phyloP scores from a whole-genome alignment of 2,329 filamentous ascomycete species.

The Aspergillus tanneri region DNA sequence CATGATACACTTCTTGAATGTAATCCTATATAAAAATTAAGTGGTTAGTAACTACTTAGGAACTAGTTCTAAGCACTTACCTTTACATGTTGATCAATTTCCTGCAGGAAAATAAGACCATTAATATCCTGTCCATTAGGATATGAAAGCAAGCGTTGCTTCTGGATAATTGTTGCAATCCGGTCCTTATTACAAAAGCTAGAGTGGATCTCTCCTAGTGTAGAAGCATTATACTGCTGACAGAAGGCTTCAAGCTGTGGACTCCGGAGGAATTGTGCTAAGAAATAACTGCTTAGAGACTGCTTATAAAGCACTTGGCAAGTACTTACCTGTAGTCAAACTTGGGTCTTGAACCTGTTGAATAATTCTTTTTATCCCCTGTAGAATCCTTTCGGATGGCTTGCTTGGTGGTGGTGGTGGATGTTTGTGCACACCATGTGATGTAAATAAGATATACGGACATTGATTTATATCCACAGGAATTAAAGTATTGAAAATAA shows the following conservation, averaged over 20 bases:
- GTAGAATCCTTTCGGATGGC: slow-evolving; percentile 8
- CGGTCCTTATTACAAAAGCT: slow-evolving; percentile 8
- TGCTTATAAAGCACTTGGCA: slow-evolving; percentile 8
- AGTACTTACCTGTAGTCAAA: slow-evolving; percentile 8
- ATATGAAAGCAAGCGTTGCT: slow-evolving; percentile 9
- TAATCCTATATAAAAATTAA: slow-evolving; percentile 8
- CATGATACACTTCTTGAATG: slow-evolving; percentile 6
- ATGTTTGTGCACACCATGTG: slow-evolving; percentile 13
- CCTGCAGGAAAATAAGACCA: slow-evolving; percentile 5
- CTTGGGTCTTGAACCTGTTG: slow-evolving; percentile 3
- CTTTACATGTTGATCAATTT: neutral
- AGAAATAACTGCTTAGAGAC: neutral
- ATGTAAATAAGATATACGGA: slow-evolving; percentile 14
- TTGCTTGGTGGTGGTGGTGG: slow-evolving; percentile 14
- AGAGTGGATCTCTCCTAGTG: slow-evolving; percentile 10
- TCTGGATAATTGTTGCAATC: slow-evolving; percentile 10
- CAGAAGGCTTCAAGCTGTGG: slow-evolving; percentile 11
- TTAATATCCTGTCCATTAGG: slow-evolving; percentile 10
- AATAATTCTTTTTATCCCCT: slow-evolving; percentile 4
- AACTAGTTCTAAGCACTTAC: slow-evolving; percentile 5
- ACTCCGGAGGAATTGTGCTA: slow-evolving; percentile 11
- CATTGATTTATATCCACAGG: slow-evolving; percentile 9
- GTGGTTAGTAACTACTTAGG: neutral
- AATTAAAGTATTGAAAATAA: slow-evolving; percentile 13
- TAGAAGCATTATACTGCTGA: slow-evolving; percentile 10